phyloP scores from a whole-genome alignment of 2,329 filamentous ascomycete genomes.

The Fusarium chuoi region DNA sequence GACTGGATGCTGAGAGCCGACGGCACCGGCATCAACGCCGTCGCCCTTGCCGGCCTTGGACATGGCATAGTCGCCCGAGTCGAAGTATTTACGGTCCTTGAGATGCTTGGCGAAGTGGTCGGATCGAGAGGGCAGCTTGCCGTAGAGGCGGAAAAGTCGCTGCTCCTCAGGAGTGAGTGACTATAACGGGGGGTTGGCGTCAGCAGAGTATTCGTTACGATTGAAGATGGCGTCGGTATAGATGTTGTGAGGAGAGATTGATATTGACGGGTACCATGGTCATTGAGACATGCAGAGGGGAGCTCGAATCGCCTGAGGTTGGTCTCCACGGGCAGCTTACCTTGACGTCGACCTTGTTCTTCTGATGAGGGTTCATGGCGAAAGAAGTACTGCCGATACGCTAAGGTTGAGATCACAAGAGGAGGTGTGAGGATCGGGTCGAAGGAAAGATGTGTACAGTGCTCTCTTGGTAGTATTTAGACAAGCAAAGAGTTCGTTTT shows the following conservation, averaged over 20 bases:
- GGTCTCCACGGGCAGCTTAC: slow-evolving; percentile 65
- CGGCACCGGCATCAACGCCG: slow-evolving; percentile 90
- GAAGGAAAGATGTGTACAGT: slow-evolving; percentile 3
- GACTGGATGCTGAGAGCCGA: slow-evolving; percentile 93
- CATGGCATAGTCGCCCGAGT: slow-evolving; percentile 95
- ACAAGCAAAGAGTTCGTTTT: slow-evolving; percentile 26
- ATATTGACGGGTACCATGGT: neutral
- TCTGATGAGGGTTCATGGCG: slow-evolving; percentile 93
- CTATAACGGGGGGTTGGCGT: slow-evolving; percentile 58
- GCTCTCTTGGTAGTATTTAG: slow-evolving; percentile 3
- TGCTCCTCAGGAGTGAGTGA: slow-evolving; percentile 94
- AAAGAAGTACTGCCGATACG: slow-evolving; percentile 5
- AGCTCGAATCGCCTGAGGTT: slow-evolving; percentile 28
- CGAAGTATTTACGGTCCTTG: slow-evolving; percentile 99
- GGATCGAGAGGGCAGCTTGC: slow-evolving; percentile 96
- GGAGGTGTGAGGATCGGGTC: neutral
- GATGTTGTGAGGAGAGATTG: neutral
- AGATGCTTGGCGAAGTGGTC: slow-evolving; percentile 98
- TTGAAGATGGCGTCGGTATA: neutral
- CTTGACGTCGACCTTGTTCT: slow-evolving; percentile 97
- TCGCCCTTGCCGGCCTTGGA: slow-evolving; percentile 97
- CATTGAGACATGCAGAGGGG: slow-evolving; percentile 27
- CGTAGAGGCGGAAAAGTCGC: slow-evolving; percentile 95
- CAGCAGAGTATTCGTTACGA: slow-evolving; percentile 24
- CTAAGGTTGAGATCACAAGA: neutral